Evolutionary conservation across 2,329 filamentous ascomycete genomes (phyloP), one percentile per base, ranked within the genome.

Genomic region (Catunica adiposa): DNA sequence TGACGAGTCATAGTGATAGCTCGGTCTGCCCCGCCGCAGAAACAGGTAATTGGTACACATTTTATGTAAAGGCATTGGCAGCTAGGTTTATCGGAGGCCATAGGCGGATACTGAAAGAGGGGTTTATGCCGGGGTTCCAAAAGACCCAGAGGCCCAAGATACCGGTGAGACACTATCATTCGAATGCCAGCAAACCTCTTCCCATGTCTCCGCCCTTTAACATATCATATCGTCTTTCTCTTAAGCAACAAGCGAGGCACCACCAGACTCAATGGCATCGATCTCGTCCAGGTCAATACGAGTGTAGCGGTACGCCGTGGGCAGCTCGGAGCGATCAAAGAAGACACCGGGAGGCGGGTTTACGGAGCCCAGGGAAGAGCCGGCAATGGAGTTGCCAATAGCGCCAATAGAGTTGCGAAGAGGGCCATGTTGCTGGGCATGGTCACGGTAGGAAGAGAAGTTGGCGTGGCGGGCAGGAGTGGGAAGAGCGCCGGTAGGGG

Each of bases 261-360:
- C 92, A 56, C 89, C 92, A 56, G 87, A 92, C 79, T 96, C 89
- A 65, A 98, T 79, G 22, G 89, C 89, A 69, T 97, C 92, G 59
- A 98, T 98, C 78, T 98, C 92, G 46, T 82, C 82, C 62, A 82
- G 70, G 38, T 79, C 83, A 71, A 89, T 85, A 11, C 80, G 77
- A 51, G 79, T 73, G 61, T 88, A 79, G 65, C 83, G 80, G 78
- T 96, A 98, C 63, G 90, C 80, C 60, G 74, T 67, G 17, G 92
- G 90, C 23, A 98, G 81, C 71, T 98, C 86, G 62, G 80, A 86
- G 63, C 89, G 81, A 69, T 97, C 92, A 67, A 95, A 96, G 69
- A 77, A 88, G 68, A 87, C 73, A 62, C 90, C 90, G 64, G 80
- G 70, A 58, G 77, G 76, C 38, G 89, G 77, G 62, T 77, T 67